phyloP scores from a whole-genome alignment of 768 basidiomycete genomes.

The Phlebiopsis gigantea region DNA sequence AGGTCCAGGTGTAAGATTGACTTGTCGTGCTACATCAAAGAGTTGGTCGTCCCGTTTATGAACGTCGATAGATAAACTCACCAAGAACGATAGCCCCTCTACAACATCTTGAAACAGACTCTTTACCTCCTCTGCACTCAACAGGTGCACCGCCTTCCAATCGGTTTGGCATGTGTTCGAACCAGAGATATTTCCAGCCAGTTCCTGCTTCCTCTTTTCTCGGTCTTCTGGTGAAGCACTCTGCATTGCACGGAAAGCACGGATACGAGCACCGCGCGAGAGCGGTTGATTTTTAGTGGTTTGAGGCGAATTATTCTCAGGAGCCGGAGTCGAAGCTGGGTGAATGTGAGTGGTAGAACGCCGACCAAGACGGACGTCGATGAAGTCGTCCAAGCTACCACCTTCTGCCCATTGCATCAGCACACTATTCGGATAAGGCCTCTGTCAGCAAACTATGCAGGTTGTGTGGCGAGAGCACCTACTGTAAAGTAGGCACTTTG shows the following conservation, averaged over 20 bases:
- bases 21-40: constrained; percentile 64
- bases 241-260: constrained; percentile 69
- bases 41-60: background rate
- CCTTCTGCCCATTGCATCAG: constrained; percentile 95
- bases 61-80: constrained; percentile 31
- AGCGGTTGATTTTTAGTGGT: constrained; percentile 16
- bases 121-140: constrained; percentile 80
- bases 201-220: constrained; percentile 51
- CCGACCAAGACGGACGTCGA: constrained; percentile 71
- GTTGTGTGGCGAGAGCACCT: no score
- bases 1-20: constrained; percentile 90
- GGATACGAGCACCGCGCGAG: constrained; percentile 62
- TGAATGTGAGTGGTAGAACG: constrained; percentile 25
- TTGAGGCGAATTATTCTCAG: background rate
- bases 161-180: constrained; percentile 15
- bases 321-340: constrained; percentile 18
- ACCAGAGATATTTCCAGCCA: constrained; percentile 28
- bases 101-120: constrained; percentile 81
- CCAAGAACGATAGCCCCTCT: constrained; percentile 83
- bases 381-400: constrained; percentile 83
- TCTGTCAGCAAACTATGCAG: background rate
- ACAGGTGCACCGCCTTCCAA: constrained; percentile 75
- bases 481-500: constrained; percentile 85
- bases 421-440: constrained; percentile 41
- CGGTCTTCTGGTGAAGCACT: constrained; percentile 58